Conservation (phyloP, 352 stramenopile species). For the Globisporangium cylindrosporum region DNA sequence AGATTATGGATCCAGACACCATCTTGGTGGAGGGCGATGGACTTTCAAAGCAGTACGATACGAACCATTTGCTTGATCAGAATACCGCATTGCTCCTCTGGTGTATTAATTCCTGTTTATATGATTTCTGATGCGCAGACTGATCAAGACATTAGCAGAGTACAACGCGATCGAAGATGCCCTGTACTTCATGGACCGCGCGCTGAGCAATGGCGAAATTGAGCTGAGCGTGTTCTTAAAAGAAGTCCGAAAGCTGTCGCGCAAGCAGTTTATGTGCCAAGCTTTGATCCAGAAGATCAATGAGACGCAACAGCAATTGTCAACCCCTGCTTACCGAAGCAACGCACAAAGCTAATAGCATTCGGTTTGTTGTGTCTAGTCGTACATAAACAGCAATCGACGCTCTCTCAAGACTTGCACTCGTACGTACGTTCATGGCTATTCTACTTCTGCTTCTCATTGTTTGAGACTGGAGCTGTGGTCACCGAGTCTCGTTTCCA, state of each 20-base stretch:
- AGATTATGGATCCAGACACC: conserved; percentile 70
- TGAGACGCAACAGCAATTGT: conserved; percentile 65
- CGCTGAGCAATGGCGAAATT: conserved; percentile 87
- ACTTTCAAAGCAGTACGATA: conserved; percentile 77
- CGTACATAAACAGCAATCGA: conserved; percentile 7
- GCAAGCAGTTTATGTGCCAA: conserved; percentile 90
- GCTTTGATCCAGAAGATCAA: conserved; percentile 88
- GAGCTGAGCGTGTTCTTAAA: conserved; percentile 82
- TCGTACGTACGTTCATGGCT: not conserved
- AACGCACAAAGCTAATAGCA: conserved; percentile 2
- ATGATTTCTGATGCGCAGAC: conserved; percentile 25
- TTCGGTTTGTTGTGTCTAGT: not conserved
- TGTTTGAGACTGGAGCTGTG: not conserved
- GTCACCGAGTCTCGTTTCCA: not conserved
- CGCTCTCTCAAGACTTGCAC: not conserved
- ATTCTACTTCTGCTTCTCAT: not conserved
- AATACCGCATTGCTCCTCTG: not conserved
- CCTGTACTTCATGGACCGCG: conserved; percentile 91
- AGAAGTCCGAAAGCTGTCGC: conserved; percentile 86
- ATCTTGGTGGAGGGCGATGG: conserved; percentile 76
- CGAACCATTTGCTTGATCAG: not conserved
- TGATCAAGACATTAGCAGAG: conserved; percentile 81
- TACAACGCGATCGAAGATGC: conserved; percentile 88
- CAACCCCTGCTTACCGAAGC: conserved; percentile 45
- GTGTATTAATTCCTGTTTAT: not conserved